Evolutionary conservation across 257 asterid genomes (phyloP), one percentile per base, ranked within the genome.

Genomic region (Penstemon barbatus): DNA sequence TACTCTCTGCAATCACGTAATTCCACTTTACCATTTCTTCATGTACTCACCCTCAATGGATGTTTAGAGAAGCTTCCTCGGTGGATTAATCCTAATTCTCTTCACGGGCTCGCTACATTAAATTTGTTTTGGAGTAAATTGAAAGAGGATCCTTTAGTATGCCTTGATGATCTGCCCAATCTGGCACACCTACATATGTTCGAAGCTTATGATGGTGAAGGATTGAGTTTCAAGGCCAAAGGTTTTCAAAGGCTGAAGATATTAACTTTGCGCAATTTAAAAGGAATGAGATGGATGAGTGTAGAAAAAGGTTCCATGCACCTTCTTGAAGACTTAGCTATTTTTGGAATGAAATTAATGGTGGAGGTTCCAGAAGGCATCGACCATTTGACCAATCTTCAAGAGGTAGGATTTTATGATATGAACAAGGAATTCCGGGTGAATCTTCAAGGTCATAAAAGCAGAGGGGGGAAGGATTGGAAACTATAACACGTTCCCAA

Each of bases 251-350:
- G 54, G 57, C 80, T 79, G 50, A 44, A 51, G 51, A 5, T 0
- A 0, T 25, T 78, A 0, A 0, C 0, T 3, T 19, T 79, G 2
- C 0, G 0, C 4, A 3, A n/a, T 0, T 57, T 75, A 4, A 39
- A 48, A 13, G 40, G 9, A 1, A 6, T 78, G 62, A 74, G 40
- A 62, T 57, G 39, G 11, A 65, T 78, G 25, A 37, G 5, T 0
- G 37, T 78, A 41, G 80, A 62, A 50, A 39, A 68, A 1, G 73
- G 50, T 8, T 37, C 80, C 0, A 48, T 75, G 79, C 79, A 71
- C 2, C 39, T 8, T 54, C 76, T 79, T 10, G 8, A 64, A 8
- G 0, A 0, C 0, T 43, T 79, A 5, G 0, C 0, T 3, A 19
- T 79, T n/a, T 4, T 3, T n/a, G 49, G 5, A 1, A 74, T 78